Conservation (phyloP, 768 basidiomycete species). For the Austroboletus eburneus region DNA sequence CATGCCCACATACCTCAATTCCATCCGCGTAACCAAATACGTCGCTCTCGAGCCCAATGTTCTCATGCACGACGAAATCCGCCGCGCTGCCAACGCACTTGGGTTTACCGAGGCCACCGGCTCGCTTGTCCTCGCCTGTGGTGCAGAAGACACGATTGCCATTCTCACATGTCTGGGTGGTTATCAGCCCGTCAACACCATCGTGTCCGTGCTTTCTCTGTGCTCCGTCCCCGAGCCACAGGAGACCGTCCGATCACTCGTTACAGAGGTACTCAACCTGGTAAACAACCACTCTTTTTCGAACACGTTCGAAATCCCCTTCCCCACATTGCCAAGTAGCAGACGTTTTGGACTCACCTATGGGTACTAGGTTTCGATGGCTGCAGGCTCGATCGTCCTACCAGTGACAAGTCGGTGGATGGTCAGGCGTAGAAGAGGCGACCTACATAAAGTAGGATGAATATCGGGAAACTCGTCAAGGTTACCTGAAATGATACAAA, state of each 20-base stretch:
- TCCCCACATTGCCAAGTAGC: constrained; percentile 64
- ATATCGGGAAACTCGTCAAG: constrained; percentile 55
- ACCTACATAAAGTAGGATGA: constrained; percentile 50
- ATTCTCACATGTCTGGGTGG: constrained; percentile 43
- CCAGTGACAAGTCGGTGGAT: constrained; percentile 41
- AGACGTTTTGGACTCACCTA: constrained; percentile 65
- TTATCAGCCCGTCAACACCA: constrained; percentile 47
- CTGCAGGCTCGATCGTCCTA: constrained; percentile 58
- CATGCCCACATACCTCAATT: constrained; percentile 56
- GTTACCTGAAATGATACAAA: constrained; percentile 12
- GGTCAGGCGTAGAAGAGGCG: constrained; percentile 43
- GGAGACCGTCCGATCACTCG: constrained; percentile 42
- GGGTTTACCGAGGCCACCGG: constrained; percentile 54
- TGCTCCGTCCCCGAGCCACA: constrained; percentile 62
- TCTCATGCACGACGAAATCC: constrained; percentile 59
- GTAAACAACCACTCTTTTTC: constrained; percentile 61
- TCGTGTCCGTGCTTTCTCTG: constrained; percentile 62
- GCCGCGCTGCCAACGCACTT: constrained; percentile 41
- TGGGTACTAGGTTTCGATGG: constrained; percentile 62
- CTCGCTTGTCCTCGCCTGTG: constrained; percentile 54
- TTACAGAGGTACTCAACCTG: constrained; percentile 52
- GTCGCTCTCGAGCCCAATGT: constrained; percentile 70
- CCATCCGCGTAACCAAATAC: constrained; percentile 53
- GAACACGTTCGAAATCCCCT: constrained; percentile 63
- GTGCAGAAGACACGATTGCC: constrained; percentile 52